Evolutionary conservation across 805 yeast species (phyloP).

Genomic region (Saturnispora galanensis): DNA sequence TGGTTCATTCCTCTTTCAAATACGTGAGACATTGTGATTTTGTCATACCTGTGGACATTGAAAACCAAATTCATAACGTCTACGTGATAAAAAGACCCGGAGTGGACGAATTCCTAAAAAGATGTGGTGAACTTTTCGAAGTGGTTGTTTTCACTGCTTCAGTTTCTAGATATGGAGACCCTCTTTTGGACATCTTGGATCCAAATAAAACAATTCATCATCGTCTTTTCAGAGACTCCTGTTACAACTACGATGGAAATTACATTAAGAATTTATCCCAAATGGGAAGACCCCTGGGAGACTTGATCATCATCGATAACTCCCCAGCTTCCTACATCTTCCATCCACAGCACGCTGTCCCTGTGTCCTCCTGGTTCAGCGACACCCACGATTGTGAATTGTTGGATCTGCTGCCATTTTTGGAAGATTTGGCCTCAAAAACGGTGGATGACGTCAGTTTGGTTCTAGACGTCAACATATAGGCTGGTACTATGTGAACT

Average conservation of each 20-base stretch:
- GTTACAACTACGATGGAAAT: slow-evolving; percentile 89
- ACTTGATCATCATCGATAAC: slow-evolving; percentile 85
- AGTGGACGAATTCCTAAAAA: slow-evolving; percentile 80
- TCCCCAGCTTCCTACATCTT: slow-evolving; percentile 97
- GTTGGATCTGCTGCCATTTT: slow-evolving; percentile 79
- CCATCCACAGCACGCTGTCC: slow-evolving; percentile 97
- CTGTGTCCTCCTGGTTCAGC: slow-evolving; percentile 96
- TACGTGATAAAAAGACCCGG: slow-evolving; percentile 97
- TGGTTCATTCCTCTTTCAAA: slow-evolving; percentile 92
- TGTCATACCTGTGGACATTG: slow-evolving; percentile 95
- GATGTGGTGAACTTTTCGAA: slow-evolving; percentile 81
- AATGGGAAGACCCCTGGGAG: slow-evolving; percentile 83
- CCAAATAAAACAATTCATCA: slow-evolving; percentile 71
- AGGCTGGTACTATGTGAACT: neutral
- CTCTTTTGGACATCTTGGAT: slow-evolving; percentile 82
- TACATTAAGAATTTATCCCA: slow-evolving; percentile 90
- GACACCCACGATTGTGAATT: slow-evolving; percentile 96
- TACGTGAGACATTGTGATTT: slow-evolving; percentile 89
- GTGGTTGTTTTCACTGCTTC: slow-evolving; percentile 97
- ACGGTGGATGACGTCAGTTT: slow-evolving; percentile 77
- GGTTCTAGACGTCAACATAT: slow-evolving; percentile 68
- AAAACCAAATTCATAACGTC: slow-evolving; percentile 83
- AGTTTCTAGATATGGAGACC: slow-evolving; percentile 93
- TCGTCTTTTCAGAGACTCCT: slow-evolving; percentile 86
- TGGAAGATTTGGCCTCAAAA: slow-evolving; percentile 68